Percentiles rank a stretch among this genome's conserved stretches.
Conservation (phyloP, 2,329 filamentous ascomycete species). For the Microthyrium microscopicum region DNA sequence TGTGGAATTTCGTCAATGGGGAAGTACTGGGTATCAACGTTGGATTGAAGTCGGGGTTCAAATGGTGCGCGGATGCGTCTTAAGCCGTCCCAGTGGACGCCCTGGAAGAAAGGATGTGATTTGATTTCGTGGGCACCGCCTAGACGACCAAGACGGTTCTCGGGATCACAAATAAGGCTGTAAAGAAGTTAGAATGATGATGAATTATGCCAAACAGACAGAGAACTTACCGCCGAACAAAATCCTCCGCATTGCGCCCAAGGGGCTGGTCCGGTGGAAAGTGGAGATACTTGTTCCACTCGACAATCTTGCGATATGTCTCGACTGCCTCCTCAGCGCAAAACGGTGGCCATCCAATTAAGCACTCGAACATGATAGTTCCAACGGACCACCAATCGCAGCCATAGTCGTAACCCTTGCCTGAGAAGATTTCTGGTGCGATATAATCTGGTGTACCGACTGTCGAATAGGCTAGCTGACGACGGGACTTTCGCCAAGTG, state of each 20-base stretch:
- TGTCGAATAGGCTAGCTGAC: conserved; percentile 94
- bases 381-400: conserved; percentile 99
- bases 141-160: conserved; percentile 71
- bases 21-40: conserved; percentile 96
- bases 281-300: conserved; percentile 89
- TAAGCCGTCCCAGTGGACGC: conserved; percentile 85
- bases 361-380: conserved; percentile 98
- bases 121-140: conserved; percentile 86
- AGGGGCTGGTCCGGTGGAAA: conserved; percentile 92
- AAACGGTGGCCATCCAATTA: conserved; percentile 97
- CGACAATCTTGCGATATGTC: conserved; percentile 97
- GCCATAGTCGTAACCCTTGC: conserved; percentile 87
- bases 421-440: conserved; percentile 93
- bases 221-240: conserved; percentile 64
- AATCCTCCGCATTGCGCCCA: conserved; percentile 72
- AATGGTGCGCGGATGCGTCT: conserved; percentile 90
- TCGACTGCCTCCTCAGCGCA: conserved; percentile 95
- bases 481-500: conserved; percentile 90
- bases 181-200: conserved; percentile 9
- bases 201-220: conserved; percentile 4
- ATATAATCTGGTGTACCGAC: conserved; percentile 98
- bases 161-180: conserved; percentile 85
- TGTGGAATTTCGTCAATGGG: conserved; percentile 97
- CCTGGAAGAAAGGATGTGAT: conserved; percentile 86
- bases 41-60: conserved; percentile 81